Evolutionary conservation across 169 alveolate genomes (phyloP), one percentile per base, ranked within the genome.

Genomic region (Plasmodium gonderi): DNA sequence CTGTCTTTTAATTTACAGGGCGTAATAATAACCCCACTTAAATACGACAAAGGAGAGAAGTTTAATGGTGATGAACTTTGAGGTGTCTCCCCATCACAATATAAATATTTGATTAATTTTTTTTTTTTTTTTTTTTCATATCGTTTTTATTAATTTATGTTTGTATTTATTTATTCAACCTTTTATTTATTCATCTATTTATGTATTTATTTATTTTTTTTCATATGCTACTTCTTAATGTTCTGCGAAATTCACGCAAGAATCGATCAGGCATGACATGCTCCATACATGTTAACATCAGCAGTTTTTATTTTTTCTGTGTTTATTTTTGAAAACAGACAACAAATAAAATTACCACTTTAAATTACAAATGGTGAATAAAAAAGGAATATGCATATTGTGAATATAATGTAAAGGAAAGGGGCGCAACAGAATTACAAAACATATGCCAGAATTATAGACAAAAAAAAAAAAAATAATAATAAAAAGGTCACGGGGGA

Each of bases 51-150:
- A 14, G 38, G 51, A 0, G 69, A 81, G 8, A 81, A 40, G 33
- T 81, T 65, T 67, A 67, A 23, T 42, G 47, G 14, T 67, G 91
- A 81, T 81, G 91, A 81, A 68, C 74, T 81, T 45, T 81, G 69
- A 67, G 47, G 14, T 3, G 36, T n/a, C n/a, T n/a, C n/a, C n/a
- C n/a, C n/a, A n/a, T n/a, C n/a, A n/a, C n/a, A n/a, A n/a, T n/a
- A n/a, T n/a, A n/a, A n/a, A n/a, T n/a, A n/a, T n/a, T n/a, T n/a
- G n/a, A n/a, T n/a, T n/a, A n/a, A n/a, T 11, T 40, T 44, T 40
- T 29, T 20, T 5, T 14, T 33, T 42, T 11, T 68, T 80, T 68
- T 68, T 60, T 80, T 80, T 64, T 68, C 72, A 60, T 60, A 3
- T 60, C 72, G 26, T n/a, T 29, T 60, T 60, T 60, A 69, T 69